Evolutionary conservation across 768 basidiomycete species (phyloP).

Genomic region (Auriscalpium vulgare): DNA sequence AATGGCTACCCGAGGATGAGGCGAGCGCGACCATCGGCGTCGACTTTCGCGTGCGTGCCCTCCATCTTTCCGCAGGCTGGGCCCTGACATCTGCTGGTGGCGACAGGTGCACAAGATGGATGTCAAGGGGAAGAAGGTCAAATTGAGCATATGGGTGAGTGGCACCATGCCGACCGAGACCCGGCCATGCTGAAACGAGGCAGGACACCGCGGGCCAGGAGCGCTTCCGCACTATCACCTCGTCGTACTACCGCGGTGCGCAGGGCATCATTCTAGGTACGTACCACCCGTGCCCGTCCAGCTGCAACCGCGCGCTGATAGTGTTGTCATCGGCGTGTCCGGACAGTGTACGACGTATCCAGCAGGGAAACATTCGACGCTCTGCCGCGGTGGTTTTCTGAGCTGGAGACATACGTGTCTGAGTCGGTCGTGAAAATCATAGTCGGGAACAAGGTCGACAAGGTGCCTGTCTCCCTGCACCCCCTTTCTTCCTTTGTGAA

Average conservation of each 20-base stretch:
- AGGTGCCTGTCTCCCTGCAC: slow-evolving; percentile 34
- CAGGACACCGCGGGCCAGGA: slow-evolving; percentile 97
- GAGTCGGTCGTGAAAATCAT: slow-evolving; percentile 86
- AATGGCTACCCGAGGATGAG: slow-evolving; percentile 90
- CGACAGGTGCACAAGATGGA: slow-evolving; percentile 82
- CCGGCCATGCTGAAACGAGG: neutral
- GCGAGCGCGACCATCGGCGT: slow-evolving; percentile 80
- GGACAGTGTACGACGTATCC: slow-evolving; percentile 87
- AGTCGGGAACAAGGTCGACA: slow-evolving; percentile 93
- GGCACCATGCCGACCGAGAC: neutral
- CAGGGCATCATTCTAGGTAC: slow-evolving; percentile 74
- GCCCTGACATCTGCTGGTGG: neutral
- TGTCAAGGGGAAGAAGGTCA: slow-evolving; percentile 74
- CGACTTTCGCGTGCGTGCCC: slow-evolving; percentile 64
- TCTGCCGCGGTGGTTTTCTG: slow-evolving; percentile 86
- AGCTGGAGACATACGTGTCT: slow-evolving; percentile 90
- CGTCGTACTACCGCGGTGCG: slow-evolving; percentile 88
- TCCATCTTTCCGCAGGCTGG: neutral
- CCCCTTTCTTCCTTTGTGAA: neutral
- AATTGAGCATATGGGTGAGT: slow-evolving; percentile 93
- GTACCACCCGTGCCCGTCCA: slow-evolving; percentile 4
- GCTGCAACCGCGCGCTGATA: neutral
- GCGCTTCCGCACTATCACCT: slow-evolving; percentile 91
- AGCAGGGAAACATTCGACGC: slow-evolving; percentile 91
- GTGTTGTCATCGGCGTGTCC: neutral